Conservation (phyloP, 768 basidiomycete species). For the Trametes meyenii region DNA sequence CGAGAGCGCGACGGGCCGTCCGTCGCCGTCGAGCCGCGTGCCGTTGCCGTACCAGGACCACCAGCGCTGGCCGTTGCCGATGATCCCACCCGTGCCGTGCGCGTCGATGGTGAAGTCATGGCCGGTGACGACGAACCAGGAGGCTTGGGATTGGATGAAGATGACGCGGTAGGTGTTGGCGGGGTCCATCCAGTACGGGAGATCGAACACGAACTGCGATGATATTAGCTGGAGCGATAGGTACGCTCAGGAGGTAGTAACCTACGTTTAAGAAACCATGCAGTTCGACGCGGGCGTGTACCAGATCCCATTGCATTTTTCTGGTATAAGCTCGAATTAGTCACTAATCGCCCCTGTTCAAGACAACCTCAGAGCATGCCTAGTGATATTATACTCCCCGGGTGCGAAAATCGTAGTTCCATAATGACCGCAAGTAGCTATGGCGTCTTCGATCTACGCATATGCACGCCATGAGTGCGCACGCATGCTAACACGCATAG, state of each 20-base stretch:
- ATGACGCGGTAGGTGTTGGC: conserved; percentile 62
- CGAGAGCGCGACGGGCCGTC: conserved; percentile 59
- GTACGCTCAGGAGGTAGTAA: not conserved
- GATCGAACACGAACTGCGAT: conserved; percentile 52
- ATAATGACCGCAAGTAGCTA: conserved; percentile 49
- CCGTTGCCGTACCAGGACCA: conserved; percentile 55
- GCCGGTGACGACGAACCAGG: conserved; percentile 65
- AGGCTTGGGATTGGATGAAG: conserved; percentile 64
- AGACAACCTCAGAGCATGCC: conserved; percentile 33
- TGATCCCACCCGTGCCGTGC: conserved; percentile 56
- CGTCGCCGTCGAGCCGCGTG: conserved; percentile 55
- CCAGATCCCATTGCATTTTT: conserved; percentile 58
- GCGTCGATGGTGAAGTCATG: conserved; percentile 57
- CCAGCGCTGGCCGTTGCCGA: conserved; percentile 65
- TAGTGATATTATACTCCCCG: conserved; percentile 55
- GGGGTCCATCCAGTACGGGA: conserved; percentile 57
- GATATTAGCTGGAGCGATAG: not conserved
- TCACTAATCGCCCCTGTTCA: not conserved
- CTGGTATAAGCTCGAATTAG: conserved; percentile 28
- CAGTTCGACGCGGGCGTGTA: conserved; percentile 46
- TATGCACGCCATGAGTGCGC: not conserved
- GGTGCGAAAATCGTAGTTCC: conserved; percentile 48
- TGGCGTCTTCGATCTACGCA: conserved; percentile 50
- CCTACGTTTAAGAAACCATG: conserved; percentile 46
- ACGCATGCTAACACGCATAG: not conserved